Percentiles rank a stretch among this genome's conserved stretches.
Conservation (phyloP, 2,329 filamentous ascomycete species). For the Aspergillus spinulosporus region DNA sequence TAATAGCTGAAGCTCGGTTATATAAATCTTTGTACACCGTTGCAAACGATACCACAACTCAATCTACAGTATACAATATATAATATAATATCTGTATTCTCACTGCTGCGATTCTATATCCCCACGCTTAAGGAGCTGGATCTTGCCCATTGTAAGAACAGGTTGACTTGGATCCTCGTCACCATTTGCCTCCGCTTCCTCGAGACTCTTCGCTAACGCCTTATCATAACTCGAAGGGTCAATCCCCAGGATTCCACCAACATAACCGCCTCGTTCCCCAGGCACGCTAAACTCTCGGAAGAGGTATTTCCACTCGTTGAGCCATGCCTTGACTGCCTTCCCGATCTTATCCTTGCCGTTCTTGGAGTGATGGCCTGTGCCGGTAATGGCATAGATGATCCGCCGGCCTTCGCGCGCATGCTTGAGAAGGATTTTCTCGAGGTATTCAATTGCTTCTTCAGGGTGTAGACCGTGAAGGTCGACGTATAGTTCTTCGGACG, state of each 20-base stretch:
- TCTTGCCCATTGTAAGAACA: slow-evolving; percentile 43
- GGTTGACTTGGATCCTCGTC: slow-evolving; percentile 27
- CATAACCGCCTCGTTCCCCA: slow-evolving; percentile 80
- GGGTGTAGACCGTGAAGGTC: slow-evolving; percentile 98
- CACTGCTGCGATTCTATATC: slow-evolving; percentile 34
- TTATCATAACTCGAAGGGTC: slow-evolving; percentile 61
- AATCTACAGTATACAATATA: neutral
- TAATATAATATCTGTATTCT: slow-evolving; percentile 8
- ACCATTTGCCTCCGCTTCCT: slow-evolving; percentile 24
- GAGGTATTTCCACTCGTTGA: slow-evolving; percentile 94
- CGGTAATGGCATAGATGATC: slow-evolving; percentile 92
- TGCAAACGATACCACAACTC: too few relatives aligned
- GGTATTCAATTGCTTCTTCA: slow-evolving; percentile 92
- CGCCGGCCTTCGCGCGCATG: slow-evolving; percentile 68
- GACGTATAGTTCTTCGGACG: slow-evolving; percentile 76
- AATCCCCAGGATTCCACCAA: slow-evolving; percentile 65
- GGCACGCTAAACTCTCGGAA: slow-evolving; percentile 96
- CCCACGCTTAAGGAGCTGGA: slow-evolving; percentile 49
- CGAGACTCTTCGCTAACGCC: slow-evolving; percentile 31
- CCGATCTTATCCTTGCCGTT: slow-evolving; percentile 99
- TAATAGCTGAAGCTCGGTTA: too few relatives aligned
- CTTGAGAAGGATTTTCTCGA: slow-evolving; percentile 82
- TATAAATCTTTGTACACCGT: too few relatives aligned
- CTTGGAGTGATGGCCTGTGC: slow-evolving; percentile 95
- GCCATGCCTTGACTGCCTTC: slow-evolving; percentile 83